A percentile compares a stretch with the other conserved stretches of the same genome.
Evolutionary conservation across 1,284 basidiomycete genomes (phyloP).

Genomic region (Cutaneotrichosporon sp.): DNA sequence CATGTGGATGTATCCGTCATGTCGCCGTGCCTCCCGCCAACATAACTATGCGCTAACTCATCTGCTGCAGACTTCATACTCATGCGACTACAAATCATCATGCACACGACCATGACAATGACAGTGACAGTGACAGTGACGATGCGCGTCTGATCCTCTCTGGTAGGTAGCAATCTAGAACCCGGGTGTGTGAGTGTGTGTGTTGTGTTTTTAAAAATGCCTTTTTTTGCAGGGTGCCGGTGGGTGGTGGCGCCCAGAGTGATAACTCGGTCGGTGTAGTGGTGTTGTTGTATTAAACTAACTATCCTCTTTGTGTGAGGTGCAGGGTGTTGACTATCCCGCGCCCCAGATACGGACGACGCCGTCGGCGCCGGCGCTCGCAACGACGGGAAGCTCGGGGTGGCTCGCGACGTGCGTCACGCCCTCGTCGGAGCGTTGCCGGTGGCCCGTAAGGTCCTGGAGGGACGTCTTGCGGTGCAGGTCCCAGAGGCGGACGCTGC

Average conservation of each 20-base stretch:
- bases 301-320: no score
- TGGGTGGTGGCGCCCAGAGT: no score
- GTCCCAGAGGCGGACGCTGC: constrained; percentile 93
- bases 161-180: no score
- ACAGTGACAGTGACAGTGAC: not conserved
- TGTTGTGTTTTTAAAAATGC: no score
- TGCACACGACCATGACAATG: constrained; percentile 5
- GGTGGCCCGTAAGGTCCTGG: constrained; percentile 81
- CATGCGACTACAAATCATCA: constrained; percentile 4
- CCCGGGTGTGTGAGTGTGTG: no score
- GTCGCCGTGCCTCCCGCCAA: no score
- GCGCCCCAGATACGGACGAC: constrained; percentile 70
- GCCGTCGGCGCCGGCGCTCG: constrained; percentile 91
- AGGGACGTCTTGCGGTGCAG: constrained; percentile 61
- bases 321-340: constrained; percentile 7
- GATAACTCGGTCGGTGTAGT: no score
- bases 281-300: no score
- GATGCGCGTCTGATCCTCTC: not conserved
- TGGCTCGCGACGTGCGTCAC: constrained; percentile 60
- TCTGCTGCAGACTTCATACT: not conserved
- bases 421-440: constrained; percentile 82
- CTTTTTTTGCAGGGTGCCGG: no score
- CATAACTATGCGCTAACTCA: no score
- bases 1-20: no score
- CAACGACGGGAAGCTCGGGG: constrained; percentile 76